Percentiles rank a stretch among this genome's conserved stretches.
Evolutionary conservation across 1,139 yeast genomes (phyloP).

Genomic region (Candida sp.): DNA sequence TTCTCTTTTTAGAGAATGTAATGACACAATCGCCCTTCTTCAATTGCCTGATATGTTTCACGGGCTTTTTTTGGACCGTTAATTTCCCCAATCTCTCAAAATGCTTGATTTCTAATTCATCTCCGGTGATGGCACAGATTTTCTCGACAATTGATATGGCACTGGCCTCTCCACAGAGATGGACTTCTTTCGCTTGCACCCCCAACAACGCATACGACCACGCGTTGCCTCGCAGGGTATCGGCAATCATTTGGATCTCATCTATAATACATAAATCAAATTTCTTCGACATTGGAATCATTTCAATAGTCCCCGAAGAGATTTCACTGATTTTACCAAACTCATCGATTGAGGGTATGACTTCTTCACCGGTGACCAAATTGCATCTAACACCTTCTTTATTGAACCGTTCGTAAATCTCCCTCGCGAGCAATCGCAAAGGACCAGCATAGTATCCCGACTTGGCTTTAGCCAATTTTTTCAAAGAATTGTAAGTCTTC

Average conservation of each 20-base stretch:
- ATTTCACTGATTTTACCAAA: slow-evolving; percentile 70
- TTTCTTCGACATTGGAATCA: slow-evolving; percentile 66
- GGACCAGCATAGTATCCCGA: slow-evolving; percentile 98
- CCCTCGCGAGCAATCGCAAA: slow-evolving; percentile 82
- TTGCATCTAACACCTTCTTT: slow-evolving; percentile 69
- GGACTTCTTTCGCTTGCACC: slow-evolving; percentile 80
- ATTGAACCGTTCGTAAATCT: slow-evolving; percentile 79
- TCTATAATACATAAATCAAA: slow-evolving; percentile 91
- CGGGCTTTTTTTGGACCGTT: slow-evolving; percentile 43
- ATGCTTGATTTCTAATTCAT: slow-evolving; percentile 60
- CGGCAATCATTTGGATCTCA: slow-evolving; percentile 95
- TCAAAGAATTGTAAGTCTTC: slow-evolving; percentile 83
- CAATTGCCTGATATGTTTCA: slow-evolving; percentile 32
- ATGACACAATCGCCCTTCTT: slow-evolving; percentile 85
- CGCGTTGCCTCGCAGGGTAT: slow-evolving; percentile 79
- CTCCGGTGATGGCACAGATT: slow-evolving; percentile 71
- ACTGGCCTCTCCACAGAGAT: slow-evolving; percentile 90
- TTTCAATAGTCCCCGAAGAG: slow-evolving; percentile 90
- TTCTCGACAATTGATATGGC: slow-evolving; percentile 63
- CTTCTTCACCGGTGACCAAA: slow-evolving; percentile 91
- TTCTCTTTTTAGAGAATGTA: slow-evolving; percentile 74
- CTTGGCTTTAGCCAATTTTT: slow-evolving; percentile 60
- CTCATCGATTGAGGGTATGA: slow-evolving; percentile 64
- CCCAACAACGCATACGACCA: slow-evolving; percentile 95
- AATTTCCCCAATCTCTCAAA: slow-evolving; percentile 78